These are phyloP conservation scores for Symbiodinium pilosum DNA, from an alignment of 73 alveolate genomes.

Conservation along the genomic window DNA sequence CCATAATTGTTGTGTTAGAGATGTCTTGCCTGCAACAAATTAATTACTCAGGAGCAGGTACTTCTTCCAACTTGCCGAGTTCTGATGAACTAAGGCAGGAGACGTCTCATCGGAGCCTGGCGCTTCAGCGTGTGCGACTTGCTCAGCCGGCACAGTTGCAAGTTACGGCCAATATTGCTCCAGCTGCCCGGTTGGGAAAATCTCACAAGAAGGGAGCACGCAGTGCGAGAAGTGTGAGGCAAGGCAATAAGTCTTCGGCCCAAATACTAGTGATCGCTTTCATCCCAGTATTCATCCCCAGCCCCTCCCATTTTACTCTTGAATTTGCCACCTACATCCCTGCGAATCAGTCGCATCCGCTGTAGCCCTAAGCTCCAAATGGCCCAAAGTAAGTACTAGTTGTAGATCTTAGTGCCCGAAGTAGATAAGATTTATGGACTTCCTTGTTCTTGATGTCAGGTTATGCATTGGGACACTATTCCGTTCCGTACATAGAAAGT, in stretches of 20 bases:
- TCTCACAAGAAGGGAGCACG: neutral
- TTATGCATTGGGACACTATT: neutral
- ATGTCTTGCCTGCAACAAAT: neutral
- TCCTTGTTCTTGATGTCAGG: neutral
- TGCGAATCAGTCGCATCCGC: neutral
- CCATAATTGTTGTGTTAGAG: neutral
- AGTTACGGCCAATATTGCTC: neutral
- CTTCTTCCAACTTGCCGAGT: neutral
- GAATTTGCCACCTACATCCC: neutral
- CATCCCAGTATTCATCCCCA: neutral
- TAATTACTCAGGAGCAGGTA: neutral
- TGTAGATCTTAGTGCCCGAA: neutral
- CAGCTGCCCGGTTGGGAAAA: neutral
- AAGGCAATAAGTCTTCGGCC: neutral
- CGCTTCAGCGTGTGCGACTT: conserved; percentile 37
- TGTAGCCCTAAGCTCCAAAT: neutral
- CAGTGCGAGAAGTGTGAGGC: neutral
- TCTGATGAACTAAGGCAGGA: neutral
- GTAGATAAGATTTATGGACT: neutral
- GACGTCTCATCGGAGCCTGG: conserved; percentile 16
- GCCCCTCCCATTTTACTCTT: neutral
- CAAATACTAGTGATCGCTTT: neutral
- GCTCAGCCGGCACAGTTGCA: neutral
- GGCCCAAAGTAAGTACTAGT: no score
- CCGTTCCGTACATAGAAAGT: neutral